Base-by-base conservation (phyloP, 2,329 filamentous ascomycete species). In the Botrytis squamosa region DNA sequence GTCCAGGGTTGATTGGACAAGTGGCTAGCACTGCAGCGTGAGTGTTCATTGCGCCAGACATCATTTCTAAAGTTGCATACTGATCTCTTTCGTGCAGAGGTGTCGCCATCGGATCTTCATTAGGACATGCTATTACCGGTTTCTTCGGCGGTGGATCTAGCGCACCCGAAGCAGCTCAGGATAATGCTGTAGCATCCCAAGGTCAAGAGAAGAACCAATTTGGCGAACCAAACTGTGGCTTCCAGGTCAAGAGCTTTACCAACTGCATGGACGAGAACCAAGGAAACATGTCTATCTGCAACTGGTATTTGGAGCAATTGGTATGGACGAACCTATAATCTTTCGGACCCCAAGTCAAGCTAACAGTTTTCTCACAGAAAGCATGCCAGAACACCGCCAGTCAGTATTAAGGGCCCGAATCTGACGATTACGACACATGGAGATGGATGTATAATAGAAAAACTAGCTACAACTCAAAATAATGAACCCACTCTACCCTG, bases 1-100 rank as follows among this genome's bases (percentile, higher is more conserved):
- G 94, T 42, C 91, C 94, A 8, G 95, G 96, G 77, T 88, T 99
- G 18, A 94, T 99, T 79, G 95, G 94, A 74, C 94, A 98, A 88
- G 98, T 99, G 93, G 96, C 96, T 78, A 94, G 91, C 82, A 99
- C 96, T 74, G 96, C 96, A 83, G 96, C 96, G 95, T 98, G 91
- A 86, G 94, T 91, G 67, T 65, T 42, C n/a, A 40, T 22, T 59
- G 10, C 62, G 12, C n/a, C 22, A 20, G 25, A 36, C 9, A 36
- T 29, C 14, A 64, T 70, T 59, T 38, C 10, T 36, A 65, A 16
- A 14, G 60, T 36, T 36, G 36, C 4, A 29, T 67, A 36, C 69
- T 65, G 29, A 44, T 71, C 40, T 22, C 18, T 42, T 75, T 76
- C 60, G 25, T 74, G 79, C 80, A 98, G 95, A 82, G 96, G 96